Conservation (phyloP, 1,139 yeast genomes). For the Suhomyces bribrorum region DNA sequence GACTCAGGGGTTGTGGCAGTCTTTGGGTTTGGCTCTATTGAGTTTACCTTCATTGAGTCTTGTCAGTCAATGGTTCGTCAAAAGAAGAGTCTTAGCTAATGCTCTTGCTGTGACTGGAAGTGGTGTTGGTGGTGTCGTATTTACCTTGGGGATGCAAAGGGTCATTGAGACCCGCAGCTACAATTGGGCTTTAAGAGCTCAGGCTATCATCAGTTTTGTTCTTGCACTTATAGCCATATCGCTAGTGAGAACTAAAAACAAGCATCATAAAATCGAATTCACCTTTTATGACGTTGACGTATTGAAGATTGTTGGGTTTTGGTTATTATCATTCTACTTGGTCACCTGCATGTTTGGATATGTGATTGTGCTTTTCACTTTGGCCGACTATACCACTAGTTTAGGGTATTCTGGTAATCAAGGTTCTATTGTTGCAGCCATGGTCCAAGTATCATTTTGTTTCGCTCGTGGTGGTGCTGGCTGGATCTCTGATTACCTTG, state of each 20-base stretch:
- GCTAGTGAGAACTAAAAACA: constrained; percentile 26
- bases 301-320: constrained; percentile 32
- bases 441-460: constrained; percentile 45
- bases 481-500: constrained; percentile 37
- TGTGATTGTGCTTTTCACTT: constrained; percentile 44
- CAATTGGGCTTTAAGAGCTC: constrained; percentile 65
- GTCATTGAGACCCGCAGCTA: constrained; percentile 52
- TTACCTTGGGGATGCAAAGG: constrained; percentile 50
- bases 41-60: constrained; percentile 46
- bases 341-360: constrained; percentile 48
- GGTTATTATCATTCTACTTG: constrained; percentile 32
- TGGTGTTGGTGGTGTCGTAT: constrained; percentile 63
- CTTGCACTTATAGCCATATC: constrained; percentile 33
- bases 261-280: constrained; percentile 33
- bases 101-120: constrained; percentile 63
- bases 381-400: constrained; percentile 47
- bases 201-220: constrained; percentile 37
- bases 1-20: constrained; percentile 64
- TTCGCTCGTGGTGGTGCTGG: constrained; percentile 47
- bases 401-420: constrained; percentile 43
- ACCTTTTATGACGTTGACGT: constrained; percentile 34
- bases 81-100: constrained; percentile 55
- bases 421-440: constrained; percentile 47
- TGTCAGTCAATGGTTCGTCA: constrained; percentile 51
- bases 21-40: constrained; percentile 55